Base-by-base conservation (phyloP, 805 yeast species). In the Pichia californica region DNA sequence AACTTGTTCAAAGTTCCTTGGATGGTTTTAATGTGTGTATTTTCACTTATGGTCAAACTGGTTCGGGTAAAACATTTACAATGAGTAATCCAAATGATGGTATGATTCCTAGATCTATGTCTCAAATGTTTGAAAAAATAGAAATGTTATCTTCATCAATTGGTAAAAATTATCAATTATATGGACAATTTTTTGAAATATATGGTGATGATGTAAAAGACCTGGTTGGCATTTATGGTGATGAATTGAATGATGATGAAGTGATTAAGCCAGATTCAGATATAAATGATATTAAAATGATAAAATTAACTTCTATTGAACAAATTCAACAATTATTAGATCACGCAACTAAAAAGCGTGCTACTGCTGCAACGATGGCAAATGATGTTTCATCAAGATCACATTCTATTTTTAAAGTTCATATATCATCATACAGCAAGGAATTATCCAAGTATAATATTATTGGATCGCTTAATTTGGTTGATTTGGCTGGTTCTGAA, bases 41-140 rank as follows among this genome's bases (percentile, higher is more conserved):
- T 2, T 88, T 91, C 67, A 95, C 98, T 0, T 91, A 93, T 60
- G 99, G 99, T 1, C 99, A 91, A 62, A 93, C 99, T 0, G 96
- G 93, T 0, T 83, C 97, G 0, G 99, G 99, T 3, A 91, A 91
- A 59, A 91, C 98, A 0, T 81, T 65, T 59, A 93, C 99, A 0
- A 93, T 91, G 98, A 74, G 88, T 2, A 66, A 72, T 21, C 65
- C 74, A 0, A 55, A 62, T 1, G 83, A 82, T 55, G 98, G 99
- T 14, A 77, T 91, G 68, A 87, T 88, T 28, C 88, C 95, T 1
- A 68, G 76, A 15, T 83, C 96, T 0, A 71, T 89, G 13, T 61
- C 67, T 14, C 83, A 81, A 53, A 82, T 91, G 5, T 88, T 88
- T 55, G 63, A 71, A 5, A 74, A 79, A 41, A 71, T 79, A 4